These are phyloP conservation scores for Heimioporus sp. DNA, from an alignment of 768 basidiomycete genomes.

Conservation along the genomic window DNA sequence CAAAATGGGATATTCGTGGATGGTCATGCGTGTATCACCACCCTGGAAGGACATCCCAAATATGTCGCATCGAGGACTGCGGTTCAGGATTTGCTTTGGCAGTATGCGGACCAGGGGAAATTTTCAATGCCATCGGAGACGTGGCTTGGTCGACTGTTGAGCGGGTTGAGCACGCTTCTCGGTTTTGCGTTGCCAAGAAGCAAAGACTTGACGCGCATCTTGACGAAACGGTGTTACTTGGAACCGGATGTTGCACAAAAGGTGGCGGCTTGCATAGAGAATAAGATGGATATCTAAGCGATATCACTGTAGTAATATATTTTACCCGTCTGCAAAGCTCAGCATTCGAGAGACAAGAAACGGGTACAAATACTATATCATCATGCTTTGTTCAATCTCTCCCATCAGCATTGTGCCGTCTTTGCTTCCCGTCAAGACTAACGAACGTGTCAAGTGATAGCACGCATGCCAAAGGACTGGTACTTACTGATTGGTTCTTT, in stretches of 20 bases:
- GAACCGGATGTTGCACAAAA: slow-evolving; percentile 22
- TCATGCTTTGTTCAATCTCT: slow-evolving; percentile 73
- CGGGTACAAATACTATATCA: slow-evolving; percentile 32
- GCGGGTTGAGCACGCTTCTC: slow-evolving; percentile 15
- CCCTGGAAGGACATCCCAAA: slow-evolving; percentile 19
- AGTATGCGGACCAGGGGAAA: slow-evolving; percentile 22
- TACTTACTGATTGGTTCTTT: slow-evolving; percentile 90
- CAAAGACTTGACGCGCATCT: slow-evolving; percentile 19
- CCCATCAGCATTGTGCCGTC: slow-evolving; percentile 94
- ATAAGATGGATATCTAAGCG: slow-evolving; percentile 4
- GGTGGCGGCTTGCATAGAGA: slow-evolving; percentile 24
- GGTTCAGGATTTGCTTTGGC: slow-evolving; percentile 20
- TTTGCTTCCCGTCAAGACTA: slow-evolving; percentile 93
- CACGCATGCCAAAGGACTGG: not conserved
- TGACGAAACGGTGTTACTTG: slow-evolving; percentile 25
- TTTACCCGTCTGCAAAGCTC: not conserved
- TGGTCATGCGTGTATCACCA: slow-evolving; percentile 31
- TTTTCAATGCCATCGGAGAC: slow-evolving; percentile 23
- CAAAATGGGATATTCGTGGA: slow-evolving; percentile 15
- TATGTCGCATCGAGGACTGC: slow-evolving; percentile 18
- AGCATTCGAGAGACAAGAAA: not conserved
- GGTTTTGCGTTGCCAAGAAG: slow-evolving; percentile 18
- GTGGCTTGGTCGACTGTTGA: slow-evolving; percentile 20
- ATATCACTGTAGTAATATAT: slow-evolving; percentile 4
- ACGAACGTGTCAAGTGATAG: slow-evolving; percentile 3